Base-by-base conservation (phyloP, 495 filamentous ascomycete species). In the Xylaria castorea region DNA sequence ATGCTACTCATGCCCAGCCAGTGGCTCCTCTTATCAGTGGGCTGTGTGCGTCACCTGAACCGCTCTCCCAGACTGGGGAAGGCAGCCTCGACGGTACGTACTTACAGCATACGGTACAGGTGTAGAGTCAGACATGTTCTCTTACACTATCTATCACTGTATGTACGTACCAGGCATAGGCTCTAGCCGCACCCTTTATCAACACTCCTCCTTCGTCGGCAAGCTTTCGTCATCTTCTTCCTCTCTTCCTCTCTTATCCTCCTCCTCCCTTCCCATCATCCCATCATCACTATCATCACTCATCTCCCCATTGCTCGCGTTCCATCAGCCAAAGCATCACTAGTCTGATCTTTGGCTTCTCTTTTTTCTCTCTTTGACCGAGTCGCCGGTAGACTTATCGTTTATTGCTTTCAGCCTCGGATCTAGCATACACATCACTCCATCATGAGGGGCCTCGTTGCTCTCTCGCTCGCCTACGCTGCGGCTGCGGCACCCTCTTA, bases 401-500 rank as follows among this genome's bases (percentile, higher is more conserved):
- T 79, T 80, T 76, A 70, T 74, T 73, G 75, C 62, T 74, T 58
- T 53, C 68, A 67, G 74, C 57, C 53, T 62, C 66, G 50, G 68
- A 71, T 75, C 73, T 12, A 67, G 34, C 58, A 60, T 30, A 51
- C 72, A 69, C 73, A 64, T 50, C 44, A 65, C 34, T 74, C 77
- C 84, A 92, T 83, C 80, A 97, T 96, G 93, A 94, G 90, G 86
- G 90, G 88, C 84, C 75, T 91, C 81, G 71, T 91, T 80, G 84
- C 87, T 79, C 87, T 95, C 79, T 85, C 85, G 70, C 84, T 94
- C 71, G 91, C 91, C 73, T 82, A 89, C 78, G 85, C 91, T 81
- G 89, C 89, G 72, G 87, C 89, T 75, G 92, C 94, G 62, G 92
- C 93, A 65, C 95, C 95, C 74, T 84, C 92, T 50, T 86, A 92